Percentiles rank a stretch among this genome's conserved stretches.
Evolutionary conservation across 768 basidiomycete genomes (phyloP).

Genomic region (Kwoniella europaea): DNA sequence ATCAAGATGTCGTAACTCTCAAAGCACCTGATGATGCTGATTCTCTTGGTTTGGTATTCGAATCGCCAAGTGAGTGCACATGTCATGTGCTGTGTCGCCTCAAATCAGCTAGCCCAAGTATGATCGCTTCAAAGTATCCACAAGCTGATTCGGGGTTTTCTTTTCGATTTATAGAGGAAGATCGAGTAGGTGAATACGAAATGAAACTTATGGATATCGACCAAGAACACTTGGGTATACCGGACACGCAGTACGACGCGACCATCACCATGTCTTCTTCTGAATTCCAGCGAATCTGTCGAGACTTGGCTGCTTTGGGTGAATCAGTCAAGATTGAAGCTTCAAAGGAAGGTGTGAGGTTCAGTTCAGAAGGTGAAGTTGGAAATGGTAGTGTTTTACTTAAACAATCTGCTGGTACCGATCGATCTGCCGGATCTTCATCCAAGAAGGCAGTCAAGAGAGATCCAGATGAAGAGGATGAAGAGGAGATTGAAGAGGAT

Average conservation of each 20-base stretch:
- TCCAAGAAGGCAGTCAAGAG: conserved; percentile 48
- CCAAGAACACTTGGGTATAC: conserved; percentile 89
- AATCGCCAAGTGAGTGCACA: conserved; percentile 74
- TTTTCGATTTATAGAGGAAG: conserved; percentile 66
- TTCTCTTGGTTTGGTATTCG: conserved; percentile 82
- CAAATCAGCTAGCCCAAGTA: no score
- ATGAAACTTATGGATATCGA: conserved; percentile 99
- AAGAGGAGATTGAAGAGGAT: conserved; percentile 62
- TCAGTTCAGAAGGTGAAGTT: conserved; percentile 89
- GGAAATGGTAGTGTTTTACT: conserved; percentile 87
- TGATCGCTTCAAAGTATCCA: no score
- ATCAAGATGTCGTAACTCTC: conserved; percentile 88
- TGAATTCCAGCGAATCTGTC: conserved; percentile 91
- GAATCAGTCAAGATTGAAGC: conserved; percentile 96
- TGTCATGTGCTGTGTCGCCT: not conserved
- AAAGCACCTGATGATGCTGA: conserved; percentile 92
- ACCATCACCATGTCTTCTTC: conserved; percentile 80
- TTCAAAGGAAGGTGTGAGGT: conserved; percentile 91
- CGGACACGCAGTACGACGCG: conserved; percentile 96
- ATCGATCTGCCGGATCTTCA: conserved; percentile 33
- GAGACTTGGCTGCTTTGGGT: conserved; percentile 85
- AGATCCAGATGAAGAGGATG: conserved; percentile 58
- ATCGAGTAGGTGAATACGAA: conserved; percentile 95
- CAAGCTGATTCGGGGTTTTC: no score
- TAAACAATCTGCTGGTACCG: conserved; percentile 64